Base-by-base conservation (phyloP, 495 filamentous ascomycete genomes). In the Penicillium egyptiacum region DNA sequence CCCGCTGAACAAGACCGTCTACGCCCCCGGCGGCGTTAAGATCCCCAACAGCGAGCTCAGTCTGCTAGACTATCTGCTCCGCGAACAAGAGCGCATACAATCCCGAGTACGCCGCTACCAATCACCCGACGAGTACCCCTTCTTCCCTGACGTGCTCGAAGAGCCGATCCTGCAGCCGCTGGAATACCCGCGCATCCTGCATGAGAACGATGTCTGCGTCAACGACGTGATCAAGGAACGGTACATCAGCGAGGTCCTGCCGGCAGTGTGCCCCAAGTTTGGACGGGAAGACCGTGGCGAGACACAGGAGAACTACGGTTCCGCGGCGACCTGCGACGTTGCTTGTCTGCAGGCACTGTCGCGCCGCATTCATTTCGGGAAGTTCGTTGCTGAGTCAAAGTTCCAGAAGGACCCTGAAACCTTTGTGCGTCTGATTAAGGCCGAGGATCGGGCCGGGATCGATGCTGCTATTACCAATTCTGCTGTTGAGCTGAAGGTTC, bases 341-440 rank as follows among this genome's bases (percentile, higher is more conserved):
- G 79, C 81, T 30, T 93, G 89, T 66, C 76, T 99, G 50, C 95
- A 99, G 77, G 90, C 95, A 16, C 78, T 99, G 11, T 96, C 91
- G 42, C 81, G 92, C 17, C 81, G 95, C 46, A 90, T 99, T 59
- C 95, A 99, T 72, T 99, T 97, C 73, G 95, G 95, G 55, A 99
- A 96, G 78, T 97, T 97, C 66, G 95, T 99, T 5, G 95, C 95
- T 11, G 95, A 99, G 79, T 87, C 89, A n/a, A 99, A 99, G 79
- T 99, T 97, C 71, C 83, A 81, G 63, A 84, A 88, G 55, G 90
- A 96, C 62, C 82, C 86, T 28, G 90, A 93, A 63, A 76, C 68
- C 53, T 98, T 91, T 71, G 90, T 91, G 1, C 70, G 75, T 51
- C 69, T 97, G 75, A 97, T 99, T 70, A 83, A 83, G 62, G 85